phyloP scores from a whole-genome alignment of 495 filamentous ascomycete genomes.

The Penicillium canescens region DNA sequence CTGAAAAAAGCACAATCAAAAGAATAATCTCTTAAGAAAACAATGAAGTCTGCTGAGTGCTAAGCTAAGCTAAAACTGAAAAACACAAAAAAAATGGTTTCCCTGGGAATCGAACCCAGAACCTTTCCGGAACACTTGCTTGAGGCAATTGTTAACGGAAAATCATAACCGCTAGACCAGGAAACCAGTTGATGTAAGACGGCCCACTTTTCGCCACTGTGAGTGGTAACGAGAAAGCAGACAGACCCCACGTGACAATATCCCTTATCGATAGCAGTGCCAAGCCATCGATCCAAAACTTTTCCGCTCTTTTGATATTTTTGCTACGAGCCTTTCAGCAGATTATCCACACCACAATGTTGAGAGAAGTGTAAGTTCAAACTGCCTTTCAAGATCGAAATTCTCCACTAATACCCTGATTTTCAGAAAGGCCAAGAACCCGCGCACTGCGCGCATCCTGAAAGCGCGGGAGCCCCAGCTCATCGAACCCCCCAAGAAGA shows the following conservation, averaged over 20 bases:
- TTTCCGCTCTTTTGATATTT: conserved; percentile 28
- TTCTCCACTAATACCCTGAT: not conserved
- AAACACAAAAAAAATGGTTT: conserved; percentile 18
- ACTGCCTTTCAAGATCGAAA: not conserved
- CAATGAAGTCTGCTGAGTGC: too few species aligned
- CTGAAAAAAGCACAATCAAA: too few species aligned
- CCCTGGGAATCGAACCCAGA: conserved; percentile 25
- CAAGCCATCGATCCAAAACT: conserved; percentile 34
- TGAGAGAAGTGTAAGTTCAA: conserved; percentile 41
- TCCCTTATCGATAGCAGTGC: conserved; percentile 33
- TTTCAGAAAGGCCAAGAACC: conserved; percentile 82
- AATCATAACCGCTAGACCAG: conserved; percentile 15
- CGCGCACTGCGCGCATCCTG: conserved; percentile 88
- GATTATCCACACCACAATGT: conserved; percentile 22
- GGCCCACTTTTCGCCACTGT: too few species aligned
- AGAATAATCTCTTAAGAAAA: too few species aligned
- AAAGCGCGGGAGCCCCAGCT: conserved; percentile 88
- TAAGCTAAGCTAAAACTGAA: too few species aligned
- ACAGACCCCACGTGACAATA: not conserved
- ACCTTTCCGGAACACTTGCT: conserved; percentile 17
- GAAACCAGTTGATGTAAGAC: not conserved
- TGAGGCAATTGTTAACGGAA: conserved; percentile 11
- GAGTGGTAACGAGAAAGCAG: too few species aligned
- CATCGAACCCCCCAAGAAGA: conserved; percentile 82
- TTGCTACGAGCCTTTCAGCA: conserved; percentile 22